Evolutionary conservation across 2,329 filamentous ascomycete genomes (phyloP).

Genomic region (Colletotrichum sp.): DNA sequence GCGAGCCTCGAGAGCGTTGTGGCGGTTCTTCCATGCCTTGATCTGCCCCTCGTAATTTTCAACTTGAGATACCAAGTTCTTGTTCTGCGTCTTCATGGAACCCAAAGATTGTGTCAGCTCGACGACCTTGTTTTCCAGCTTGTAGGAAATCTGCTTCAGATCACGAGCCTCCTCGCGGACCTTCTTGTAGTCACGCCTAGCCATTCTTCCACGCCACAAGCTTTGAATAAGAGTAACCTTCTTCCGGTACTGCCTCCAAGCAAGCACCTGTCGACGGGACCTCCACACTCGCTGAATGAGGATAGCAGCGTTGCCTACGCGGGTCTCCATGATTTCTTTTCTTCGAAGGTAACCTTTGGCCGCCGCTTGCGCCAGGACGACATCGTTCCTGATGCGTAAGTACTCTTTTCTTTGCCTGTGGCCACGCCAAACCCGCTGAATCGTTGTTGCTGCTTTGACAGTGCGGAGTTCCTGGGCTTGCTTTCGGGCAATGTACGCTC

Average conservation of each 20-base stretch:
- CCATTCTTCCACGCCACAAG: constrained; percentile 85
- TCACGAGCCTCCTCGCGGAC: constrained; percentile 95
- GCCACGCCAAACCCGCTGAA: constrained; percentile 94
- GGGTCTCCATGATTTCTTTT: constrained; percentile 91
- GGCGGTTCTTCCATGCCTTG: constrained; percentile 92
- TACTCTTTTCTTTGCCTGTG: constrained; percentile 87
- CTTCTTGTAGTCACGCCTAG: constrained; percentile 85
- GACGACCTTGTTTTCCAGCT: constrained; percentile 99
- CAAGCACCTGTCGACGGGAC: constrained; percentile 75
- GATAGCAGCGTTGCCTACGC: constrained; percentile 87
- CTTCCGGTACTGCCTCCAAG: constrained; percentile 87
- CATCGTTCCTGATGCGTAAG: constrained; percentile 77
- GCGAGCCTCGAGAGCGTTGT: constrained; percentile 86
- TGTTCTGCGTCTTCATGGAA: constrained; percentile 94
- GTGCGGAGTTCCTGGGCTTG: constrained; percentile 81
- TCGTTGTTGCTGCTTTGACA: constrained; percentile 87
- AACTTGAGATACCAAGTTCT: constrained; percentile 83
- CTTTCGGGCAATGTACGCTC: constrained; percentile 80
- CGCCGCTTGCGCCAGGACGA: constrained; percentile 87
- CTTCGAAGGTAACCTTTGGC: constrained; percentile 92
- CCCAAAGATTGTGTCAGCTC: constrained; percentile 95
- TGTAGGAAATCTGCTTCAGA: constrained; percentile 99
- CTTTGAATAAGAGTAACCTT: constrained; percentile 92
- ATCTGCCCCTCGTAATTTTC: constrained; percentile 96
- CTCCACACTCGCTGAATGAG: constrained; percentile 93